These are phyloP conservation scores for Podospora pseudopauciseta DNA, from an alignment of 495 filamentous ascomycete species.

Conservation along the genomic window DNA sequence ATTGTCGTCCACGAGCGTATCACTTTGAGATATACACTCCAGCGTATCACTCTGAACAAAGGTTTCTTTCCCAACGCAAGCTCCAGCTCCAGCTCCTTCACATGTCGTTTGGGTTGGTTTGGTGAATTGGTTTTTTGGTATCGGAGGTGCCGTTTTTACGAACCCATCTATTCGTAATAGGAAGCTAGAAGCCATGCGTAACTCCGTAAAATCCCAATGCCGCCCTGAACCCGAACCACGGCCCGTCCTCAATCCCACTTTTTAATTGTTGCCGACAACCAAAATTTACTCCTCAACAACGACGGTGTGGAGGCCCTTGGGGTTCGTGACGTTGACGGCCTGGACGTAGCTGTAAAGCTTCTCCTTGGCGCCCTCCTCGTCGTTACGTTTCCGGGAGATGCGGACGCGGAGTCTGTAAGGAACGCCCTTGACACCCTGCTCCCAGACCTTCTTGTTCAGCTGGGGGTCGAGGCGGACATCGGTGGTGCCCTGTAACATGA, in stretches of 20 bases:
- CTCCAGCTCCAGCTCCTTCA: conserved; percentile 16
- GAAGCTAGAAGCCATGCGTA: conserved; percentile 52
- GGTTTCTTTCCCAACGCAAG: conserved; percentile 1
- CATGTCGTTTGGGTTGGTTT: conserved; percentile 11
- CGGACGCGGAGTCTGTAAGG: conserved; percentile 93
- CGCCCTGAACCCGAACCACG: conserved; percentile 42
- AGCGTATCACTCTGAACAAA: conserved; percentile 21
- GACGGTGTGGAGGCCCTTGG: conserved; percentile 90
- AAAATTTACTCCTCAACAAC: conserved; percentile 58
- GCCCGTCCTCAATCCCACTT: conserved; percentile 31
- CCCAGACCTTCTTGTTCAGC: conserved; percentile 99
- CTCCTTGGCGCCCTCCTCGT: conserved; percentile 98
- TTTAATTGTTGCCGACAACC: conserved; percentile 27
- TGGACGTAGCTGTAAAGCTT: conserved; percentile 98
- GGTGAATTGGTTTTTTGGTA: conserved; percentile 28
- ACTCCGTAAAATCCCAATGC: conserved; percentile 51
- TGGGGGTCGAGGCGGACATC: conserved; percentile 97
- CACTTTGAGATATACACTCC: conserved; percentile 24
- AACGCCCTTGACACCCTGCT: conserved; percentile 96
- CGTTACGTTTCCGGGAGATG: conserved; percentile 99
- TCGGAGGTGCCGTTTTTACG: conserved; percentile 36
- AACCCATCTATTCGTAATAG: conserved; percentile 47
- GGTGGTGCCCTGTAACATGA: conserved; percentile 70
- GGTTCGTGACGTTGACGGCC: conserved; percentile 98
- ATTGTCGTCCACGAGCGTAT: conserved; percentile 32